Conservation (phyloP, 2,329 filamentous ascomycete species). For the Ambrosiella beaveri region DNA sequence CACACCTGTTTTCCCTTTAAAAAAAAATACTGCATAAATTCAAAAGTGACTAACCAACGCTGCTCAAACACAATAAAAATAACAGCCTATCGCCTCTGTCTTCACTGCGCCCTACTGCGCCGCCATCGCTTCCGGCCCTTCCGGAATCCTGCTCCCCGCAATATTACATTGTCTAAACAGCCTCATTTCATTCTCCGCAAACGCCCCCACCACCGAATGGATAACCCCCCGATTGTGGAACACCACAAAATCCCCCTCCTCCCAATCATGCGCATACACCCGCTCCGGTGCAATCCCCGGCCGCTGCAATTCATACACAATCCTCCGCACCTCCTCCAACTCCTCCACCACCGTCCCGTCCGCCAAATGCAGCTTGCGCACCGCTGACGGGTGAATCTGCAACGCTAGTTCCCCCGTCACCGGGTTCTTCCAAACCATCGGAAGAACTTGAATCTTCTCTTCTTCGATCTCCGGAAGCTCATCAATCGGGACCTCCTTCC, state of each 20-base stretch:
- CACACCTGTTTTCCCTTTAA: too few relatives aligned
- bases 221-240: slow-evolving; percentile 65
- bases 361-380: slow-evolving; percentile 48
- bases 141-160: slow-evolving; percentile 42
- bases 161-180: slow-evolving; percentile 67
- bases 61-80: too few relatives aligned
- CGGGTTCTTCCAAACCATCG: slow-evolving; percentile 65
- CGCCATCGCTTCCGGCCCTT: slow-evolving; percentile 24
- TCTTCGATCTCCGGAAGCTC: slow-evolving; percentile 49
- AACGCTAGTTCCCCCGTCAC: slow-evolving; percentile 50
- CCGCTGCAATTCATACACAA: slow-evolving; percentile 51
- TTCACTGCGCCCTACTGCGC: background rate
- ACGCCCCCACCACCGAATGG: slow-evolving; percentile 60
- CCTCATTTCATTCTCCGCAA: slow-evolving; percentile 54
- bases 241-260: slow-evolving; percentile 57
- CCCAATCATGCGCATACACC: slow-evolving; percentile 63
- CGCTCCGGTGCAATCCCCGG: slow-evolving; percentile 50
- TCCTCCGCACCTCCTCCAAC: slow-evolving; percentile 45
- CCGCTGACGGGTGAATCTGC: slow-evolving; percentile 57
- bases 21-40: too few relatives aligned
- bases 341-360: slow-evolving; percentile 55
- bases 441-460: slow-evolving; percentile 51
- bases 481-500: slow-evolving; percentile 38
- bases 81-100: too few relatives aligned
- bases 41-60: too few relatives aligned